Evolutionary conservation across 768 basidiomycete species (phyloP).

Genomic region (Lactarius tabidus): DNA sequence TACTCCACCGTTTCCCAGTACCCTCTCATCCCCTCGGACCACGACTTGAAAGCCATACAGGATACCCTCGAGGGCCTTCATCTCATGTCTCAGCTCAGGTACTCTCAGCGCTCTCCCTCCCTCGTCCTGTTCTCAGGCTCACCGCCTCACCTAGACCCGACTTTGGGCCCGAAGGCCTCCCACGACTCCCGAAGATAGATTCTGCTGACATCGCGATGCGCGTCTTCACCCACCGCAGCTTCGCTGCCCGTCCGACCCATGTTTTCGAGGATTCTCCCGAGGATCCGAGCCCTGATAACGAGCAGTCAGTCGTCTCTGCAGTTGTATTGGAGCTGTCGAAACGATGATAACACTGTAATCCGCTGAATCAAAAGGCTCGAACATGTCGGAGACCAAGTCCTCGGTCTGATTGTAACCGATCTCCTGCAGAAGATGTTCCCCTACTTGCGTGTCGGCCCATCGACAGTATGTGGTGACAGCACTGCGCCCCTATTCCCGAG

Average conservation of each 20-base stretch:
- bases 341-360: neutral
- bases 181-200: slow-evolving; percentile 56
- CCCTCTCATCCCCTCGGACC: neutral
- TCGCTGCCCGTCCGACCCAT: slow-evolving; percentile 62
- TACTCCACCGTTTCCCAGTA: neutral
- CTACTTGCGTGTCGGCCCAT: slow-evolving; percentile 68
- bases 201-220: slow-evolving; percentile 43
- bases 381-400: slow-evolving; percentile 72
- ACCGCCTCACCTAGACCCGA: slow-evolving; percentile 31
- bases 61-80: slow-evolving; percentile 20
- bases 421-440: slow-evolving; percentile 64
- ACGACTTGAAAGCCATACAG: slow-evolving; percentile 5
- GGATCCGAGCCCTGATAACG: slow-evolving; percentile 79
- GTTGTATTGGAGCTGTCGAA: neutral
- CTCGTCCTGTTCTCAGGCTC: neutral
- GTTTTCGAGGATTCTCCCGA: slow-evolving; percentile 70
- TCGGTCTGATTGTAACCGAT: slow-evolving; percentile 61
- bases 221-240: slow-evolving; percentile 76
- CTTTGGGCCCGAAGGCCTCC: slow-evolving; percentile 38
- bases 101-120: neutral
- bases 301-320: slow-evolving; percentile 49
- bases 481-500: neutral
- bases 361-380: slow-evolving; percentile 49
- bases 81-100: slow-evolving; percentile 19
- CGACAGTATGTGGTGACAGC: slow-evolving; percentile 46